Conservation (phyloP, 768 basidiomycete genomes). For the Psilocybe tampanensis region DNA sequence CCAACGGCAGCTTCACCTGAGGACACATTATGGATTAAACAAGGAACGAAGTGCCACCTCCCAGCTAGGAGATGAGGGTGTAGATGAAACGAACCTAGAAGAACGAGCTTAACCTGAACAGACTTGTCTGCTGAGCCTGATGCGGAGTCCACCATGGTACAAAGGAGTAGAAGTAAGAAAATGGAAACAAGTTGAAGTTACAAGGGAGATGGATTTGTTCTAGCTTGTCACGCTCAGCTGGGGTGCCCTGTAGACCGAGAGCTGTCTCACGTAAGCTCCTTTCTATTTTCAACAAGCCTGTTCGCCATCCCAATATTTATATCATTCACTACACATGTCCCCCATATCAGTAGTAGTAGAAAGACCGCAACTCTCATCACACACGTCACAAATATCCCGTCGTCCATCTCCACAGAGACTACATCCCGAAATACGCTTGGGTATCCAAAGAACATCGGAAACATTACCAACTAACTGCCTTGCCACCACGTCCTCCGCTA, state of each 20-base stretch:
- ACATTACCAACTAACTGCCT: too few relatives aligned
- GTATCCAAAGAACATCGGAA: constrained; percentile 32
- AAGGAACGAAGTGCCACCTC: constrained; percentile 6
- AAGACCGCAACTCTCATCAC: constrained; percentile 39
- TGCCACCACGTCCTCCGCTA: neutral
- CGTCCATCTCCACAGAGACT: constrained; percentile 40
- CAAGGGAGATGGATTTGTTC: constrained; percentile 3
- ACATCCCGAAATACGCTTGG: constrained; percentile 36
- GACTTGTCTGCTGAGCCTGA: constrained; percentile 83
- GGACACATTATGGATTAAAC: constrained; percentile 15
- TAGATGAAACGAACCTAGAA: constrained; percentile 64
- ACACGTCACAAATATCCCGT: constrained; percentile 46
- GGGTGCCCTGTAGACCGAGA: too few relatives aligned
- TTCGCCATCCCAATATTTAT: too few relatives aligned
- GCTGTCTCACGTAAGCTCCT: constrained; percentile 17
- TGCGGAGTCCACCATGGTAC: constrained; percentile 71
- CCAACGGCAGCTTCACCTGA: constrained; percentile 98
- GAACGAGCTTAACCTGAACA: constrained; percentile 96
- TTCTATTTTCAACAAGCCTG: constrained; percentile 1
- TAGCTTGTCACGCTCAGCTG: too few relatives aligned
- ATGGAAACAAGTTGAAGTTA: neutral
- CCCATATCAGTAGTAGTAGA: constrained; percentile 23
- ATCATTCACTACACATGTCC: neutral
- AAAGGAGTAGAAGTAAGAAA: neutral
- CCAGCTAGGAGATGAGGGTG: constrained; percentile 1